Evolutionary conservation across 495 filamentous ascomycete genomes (phyloP).

Genomic region (Penicillium soppii): DNA sequence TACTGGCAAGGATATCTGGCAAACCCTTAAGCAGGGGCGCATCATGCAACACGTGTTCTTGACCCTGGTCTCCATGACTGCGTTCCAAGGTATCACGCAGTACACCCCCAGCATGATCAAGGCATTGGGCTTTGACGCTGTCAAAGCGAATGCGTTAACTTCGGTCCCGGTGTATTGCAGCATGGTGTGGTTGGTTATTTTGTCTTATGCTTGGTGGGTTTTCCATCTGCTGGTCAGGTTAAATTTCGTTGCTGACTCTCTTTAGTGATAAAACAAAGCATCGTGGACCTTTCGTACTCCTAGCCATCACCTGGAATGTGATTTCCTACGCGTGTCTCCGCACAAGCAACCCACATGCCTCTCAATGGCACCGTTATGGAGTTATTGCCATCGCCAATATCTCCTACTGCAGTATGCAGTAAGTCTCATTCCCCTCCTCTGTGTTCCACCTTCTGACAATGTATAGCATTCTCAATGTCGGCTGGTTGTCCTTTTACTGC

Average conservation of each 20-base stretch:
- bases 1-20: slow-evolving; percentile 39
- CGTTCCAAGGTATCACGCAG: slow-evolving; percentile 39
- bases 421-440: slow-evolving; percentile 19
- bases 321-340: slow-evolving; percentile 39
- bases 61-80: slow-evolving; percentile 50
- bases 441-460: not conserved
- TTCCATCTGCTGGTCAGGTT: not conserved
- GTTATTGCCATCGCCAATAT: slow-evolving; percentile 48
- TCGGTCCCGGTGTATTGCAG: slow-evolving; percentile 49
- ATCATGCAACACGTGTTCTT: slow-evolving; percentile 39
- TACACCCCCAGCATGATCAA: slow-evolving; percentile 44
- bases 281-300: slow-evolving; percentile 40
- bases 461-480: slow-evolving; percentile 43
- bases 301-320: slow-evolving; percentile 45
- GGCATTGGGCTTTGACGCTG: slow-evolving; percentile 42
- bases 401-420: slow-evolving; percentile 53
- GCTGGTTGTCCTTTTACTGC: slow-evolving; percentile 50
- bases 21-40: slow-evolving; percentile 37
- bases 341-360: slow-evolving; percentile 13
- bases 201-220: slow-evolving; percentile 41
- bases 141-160: slow-evolving; percentile 50
- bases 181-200: slow-evolving; percentile 41
- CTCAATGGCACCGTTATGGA: slow-evolving; percentile 42
- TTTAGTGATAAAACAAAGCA: slow-evolving; percentile 43
- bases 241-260: not conserved